Evolutionary conservation across 768 basidiomycete genomes (phyloP), one percentile per base, ranked within the genome.

Genomic region (Auricularia sp.): DNA sequence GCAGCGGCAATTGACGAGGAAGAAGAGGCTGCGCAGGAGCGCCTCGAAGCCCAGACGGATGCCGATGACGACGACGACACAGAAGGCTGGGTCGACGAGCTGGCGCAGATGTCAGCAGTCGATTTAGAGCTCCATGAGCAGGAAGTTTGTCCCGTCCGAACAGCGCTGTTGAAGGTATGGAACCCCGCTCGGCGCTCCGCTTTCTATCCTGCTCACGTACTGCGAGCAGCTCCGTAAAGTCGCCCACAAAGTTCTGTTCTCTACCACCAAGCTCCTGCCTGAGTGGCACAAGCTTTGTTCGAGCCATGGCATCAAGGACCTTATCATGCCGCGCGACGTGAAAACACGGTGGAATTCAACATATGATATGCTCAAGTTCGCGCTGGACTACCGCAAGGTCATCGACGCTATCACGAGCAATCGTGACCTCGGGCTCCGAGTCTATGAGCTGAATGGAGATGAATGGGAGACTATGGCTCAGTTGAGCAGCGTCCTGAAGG

Each of bases 311-410:
- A 61, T 76, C 2, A 8, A 56, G 0, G 10, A n/a, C 0, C 64
- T 68, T 2, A 70, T 73, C 16, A 76, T 80, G 67, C 78, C 78
- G 1, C 70, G 74, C 2, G 75, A 82, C 65, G 75, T 81, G 0
- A 29, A 64, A 2, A 79, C 77, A 0, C 66, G 24, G 24, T 29
- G 24, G 24, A 29, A 29, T 29, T 29, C 24, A 29, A 29, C 24
- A 29, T 29, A 29, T 47, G 70, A 77, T 61, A 79, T 81, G 77
- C 65, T 80, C 1, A 54, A 69, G 1, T 73, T 76, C 65, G 73
- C 75, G 0, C 10, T 73, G 8, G 51, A 72, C 4, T 74, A 78
- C 64, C 66, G 69, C 5, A 37, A 18, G 3, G 75, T 72, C 1
- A 62, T 78, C 47, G 66, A 75, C 16, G 33, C 56, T 13, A 67